A percentile compares a stretch with the other conserved stretches of the same genome.
Evolutionary conservation across 1,284 basidiomycete species (phyloP).

Genomic region (Gomphus bonarii): DNA sequence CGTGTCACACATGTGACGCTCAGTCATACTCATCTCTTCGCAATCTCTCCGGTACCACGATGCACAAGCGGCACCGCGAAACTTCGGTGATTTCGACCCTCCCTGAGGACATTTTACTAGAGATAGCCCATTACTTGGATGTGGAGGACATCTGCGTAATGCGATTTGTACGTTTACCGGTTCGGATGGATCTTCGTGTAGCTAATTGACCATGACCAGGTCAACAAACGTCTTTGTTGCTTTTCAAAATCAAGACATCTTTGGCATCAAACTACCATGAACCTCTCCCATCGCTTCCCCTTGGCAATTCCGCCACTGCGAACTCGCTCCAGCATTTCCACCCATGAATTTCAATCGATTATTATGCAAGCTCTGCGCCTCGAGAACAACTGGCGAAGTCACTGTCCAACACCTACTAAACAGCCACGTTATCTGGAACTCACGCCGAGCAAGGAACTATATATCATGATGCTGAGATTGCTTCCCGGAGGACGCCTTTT

Average conservation of each 20-base stretch:
- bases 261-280: slow-evolving; percentile 1
- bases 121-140: slow-evolving; percentile 5
- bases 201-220: slow-evolving; percentile 3
- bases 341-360: slow-evolving; percentile 3
- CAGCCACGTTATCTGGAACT: slow-evolving; percentile 9
- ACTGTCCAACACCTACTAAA: neutral
- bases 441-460: neutral
- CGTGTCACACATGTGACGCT: too few species aligned
- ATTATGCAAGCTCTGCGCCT: slow-evolving; percentile 1
- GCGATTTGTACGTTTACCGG: neutral
- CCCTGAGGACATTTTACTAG: slow-evolving; percentile 8
- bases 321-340: neutral
- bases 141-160: slow-evolving; percentile 6
- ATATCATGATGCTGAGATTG: slow-evolving; percentile 11
- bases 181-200: neutral
- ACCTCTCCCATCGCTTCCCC: slow-evolving; percentile 6
- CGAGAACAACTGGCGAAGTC: slow-evolving; percentile 10
- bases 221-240: slow-evolving; percentile 9
- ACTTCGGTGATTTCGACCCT: neutral
- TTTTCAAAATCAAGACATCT: slow-evolving; percentile 9
- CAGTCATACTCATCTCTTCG: neutral
- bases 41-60: neutral
- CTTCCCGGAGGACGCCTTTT: slow-evolving; percentile 10
- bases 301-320: slow-evolving; percentile 10
- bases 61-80: neutral